Evolutionary conservation across 805 yeast species (phyloP), one percentile per base, ranked within the genome.

Genomic region (Wickerhamiella lipophila): DNA sequence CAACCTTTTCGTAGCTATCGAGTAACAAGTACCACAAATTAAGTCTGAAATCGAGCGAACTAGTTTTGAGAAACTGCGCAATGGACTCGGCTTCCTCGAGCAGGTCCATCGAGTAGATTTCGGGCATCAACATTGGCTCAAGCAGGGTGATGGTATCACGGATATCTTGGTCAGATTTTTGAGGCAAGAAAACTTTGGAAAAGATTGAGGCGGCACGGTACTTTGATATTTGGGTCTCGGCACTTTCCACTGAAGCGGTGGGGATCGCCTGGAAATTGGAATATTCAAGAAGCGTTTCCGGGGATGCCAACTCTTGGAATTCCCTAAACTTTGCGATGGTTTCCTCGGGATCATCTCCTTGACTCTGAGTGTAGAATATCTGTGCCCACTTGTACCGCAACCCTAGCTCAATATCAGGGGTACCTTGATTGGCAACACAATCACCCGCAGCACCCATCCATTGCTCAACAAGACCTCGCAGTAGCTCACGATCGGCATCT

Each of bases 11-110:
- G 56, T 81, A 83, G 49, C 73, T 72, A 53, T 73, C 76, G 43
- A 85, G 70, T 15, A 88, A 66, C 21, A 81, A 71, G 27, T 75
- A 76, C 94, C 96, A 88, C 2, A 92, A 64, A 48, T 79, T 79
- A 34, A 87, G 65, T 49, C 75, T 76, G 60, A 86, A 72, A 19
- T 76, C 80, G 19, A 81, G 67, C 0, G 92, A 76, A 0, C 94
- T 77, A 11, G 67, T 68, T 2, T 68, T 64, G 13, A 92, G 67
- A 58, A 89, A 85, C 11, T 67, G 62, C 19, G 71, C 68, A 61
- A 86, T 78, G 6, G 87, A 78, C 13, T 58, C 54, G 30, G 73
- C 68, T 30, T 71, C 74, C 49, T 12, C 64, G 39, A 46, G 39
- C 19, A 35, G 25, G 12, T 34, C 49, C 35, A 26, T 49, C 6